A percentile compares a stretch with the other conserved stretches of the same genome.
Evolutionary conservation across 768 basidiomycete genomes (phyloP).

Genomic region (Leccinum disarticulatum): DNA sequence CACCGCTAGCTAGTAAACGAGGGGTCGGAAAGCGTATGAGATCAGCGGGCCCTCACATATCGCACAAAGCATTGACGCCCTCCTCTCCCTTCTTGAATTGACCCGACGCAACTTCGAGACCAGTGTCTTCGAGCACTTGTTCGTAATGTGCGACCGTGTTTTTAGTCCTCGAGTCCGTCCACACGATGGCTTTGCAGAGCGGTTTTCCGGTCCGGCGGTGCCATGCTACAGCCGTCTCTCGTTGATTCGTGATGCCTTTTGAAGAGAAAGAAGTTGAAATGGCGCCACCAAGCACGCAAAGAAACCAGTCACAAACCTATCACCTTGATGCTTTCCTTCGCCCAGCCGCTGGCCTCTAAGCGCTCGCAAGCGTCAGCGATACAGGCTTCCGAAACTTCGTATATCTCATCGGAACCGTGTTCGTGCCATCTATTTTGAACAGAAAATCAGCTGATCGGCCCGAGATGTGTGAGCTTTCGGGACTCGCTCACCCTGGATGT

Average conservation of each 20-base stretch:
- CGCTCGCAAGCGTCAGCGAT: slow-evolving; percentile 68
- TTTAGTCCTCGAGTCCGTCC: slow-evolving; percentile 94
- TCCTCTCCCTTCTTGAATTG: slow-evolving; percentile 70
- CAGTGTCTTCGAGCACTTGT: slow-evolving; percentile 65
- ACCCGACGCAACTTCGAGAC: slow-evolving; percentile 70
- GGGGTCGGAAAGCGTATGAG: background rate
- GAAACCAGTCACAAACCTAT: slow-evolving; percentile 61
- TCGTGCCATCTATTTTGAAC: slow-evolving; percentile 78
- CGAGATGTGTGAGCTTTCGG: background rate
- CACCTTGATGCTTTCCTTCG: slow-evolving; percentile 80
- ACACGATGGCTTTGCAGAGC: slow-evolving; percentile 87
- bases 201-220: slow-evolving; percentile 87
- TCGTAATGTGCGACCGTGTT: slow-evolving; percentile 80
- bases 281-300: background rate
- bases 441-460: background rate
- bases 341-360: slow-evolving; percentile 76
- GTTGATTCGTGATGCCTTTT: slow-evolving; percentile 92
- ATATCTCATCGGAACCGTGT: slow-evolving; percentile 85
- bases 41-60: slow-evolving; percentile 55
- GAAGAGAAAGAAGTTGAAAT: slow-evolving; percentile 4
- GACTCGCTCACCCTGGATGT: slow-evolving; percentile 63
- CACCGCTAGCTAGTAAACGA: background rate
- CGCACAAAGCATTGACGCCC: slow-evolving; percentile 60
- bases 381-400: slow-evolving; percentile 69
- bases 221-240: slow-evolving; percentile 96